A percentile compares a stretch with the other conserved stretches of the same genome.
Conservation (phyloP, 176 grass and related monocot species). For the Musa troglodytarum region DNA sequence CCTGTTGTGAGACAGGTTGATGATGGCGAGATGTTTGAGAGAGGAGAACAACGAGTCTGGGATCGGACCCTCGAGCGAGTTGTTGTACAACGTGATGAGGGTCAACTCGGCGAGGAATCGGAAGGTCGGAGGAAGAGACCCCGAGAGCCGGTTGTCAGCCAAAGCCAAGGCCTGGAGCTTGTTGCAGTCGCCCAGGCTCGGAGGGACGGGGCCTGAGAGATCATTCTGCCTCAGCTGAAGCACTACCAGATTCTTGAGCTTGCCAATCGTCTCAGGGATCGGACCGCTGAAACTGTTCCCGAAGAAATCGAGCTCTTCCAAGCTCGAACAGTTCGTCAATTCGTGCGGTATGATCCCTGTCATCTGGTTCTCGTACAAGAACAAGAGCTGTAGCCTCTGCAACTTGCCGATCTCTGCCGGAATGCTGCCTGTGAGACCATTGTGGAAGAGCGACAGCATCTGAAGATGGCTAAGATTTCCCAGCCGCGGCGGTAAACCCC, state of each 20-base stretch:
- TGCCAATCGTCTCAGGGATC: constrained; percentile 59
- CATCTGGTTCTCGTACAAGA: constrained; percentile 95
- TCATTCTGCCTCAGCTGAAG: constrained; percentile 96
- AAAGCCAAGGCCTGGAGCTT: constrained; percentile 63
- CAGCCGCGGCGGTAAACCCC: constrained; percentile 39
- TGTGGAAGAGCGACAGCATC: constrained; percentile 80
- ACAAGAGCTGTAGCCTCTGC: constrained; percentile 42
- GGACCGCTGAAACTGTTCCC: constrained; percentile 63
- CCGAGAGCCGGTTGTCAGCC: constrained; percentile 71
- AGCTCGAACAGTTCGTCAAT: constrained; percentile 59
- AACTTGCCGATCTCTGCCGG: constrained; percentile 61
- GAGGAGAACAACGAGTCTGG: constrained; percentile 47
- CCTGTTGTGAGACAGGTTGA: constrained; percentile 79
- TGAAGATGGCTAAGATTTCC: constrained; percentile 67
- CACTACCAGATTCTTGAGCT: constrained; percentile 59
- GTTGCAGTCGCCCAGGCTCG: constrained; percentile 59
- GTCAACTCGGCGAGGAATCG: constrained; percentile 43
- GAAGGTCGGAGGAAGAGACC: constrained; percentile 44
- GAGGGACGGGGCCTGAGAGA: constrained; percentile 59
- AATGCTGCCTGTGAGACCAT: constrained; percentile 49
- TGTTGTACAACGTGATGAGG: constrained; percentile 90
- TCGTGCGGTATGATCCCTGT: constrained; percentile 53
- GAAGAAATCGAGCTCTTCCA: constrained; percentile 91
- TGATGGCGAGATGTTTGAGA: constrained; percentile 65
- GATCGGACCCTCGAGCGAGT: constrained; percentile 56